phyloP scores from a whole-genome alignment of 2,329 filamentous ascomycete genomes.

The Sporothrix schenckii region DNA sequence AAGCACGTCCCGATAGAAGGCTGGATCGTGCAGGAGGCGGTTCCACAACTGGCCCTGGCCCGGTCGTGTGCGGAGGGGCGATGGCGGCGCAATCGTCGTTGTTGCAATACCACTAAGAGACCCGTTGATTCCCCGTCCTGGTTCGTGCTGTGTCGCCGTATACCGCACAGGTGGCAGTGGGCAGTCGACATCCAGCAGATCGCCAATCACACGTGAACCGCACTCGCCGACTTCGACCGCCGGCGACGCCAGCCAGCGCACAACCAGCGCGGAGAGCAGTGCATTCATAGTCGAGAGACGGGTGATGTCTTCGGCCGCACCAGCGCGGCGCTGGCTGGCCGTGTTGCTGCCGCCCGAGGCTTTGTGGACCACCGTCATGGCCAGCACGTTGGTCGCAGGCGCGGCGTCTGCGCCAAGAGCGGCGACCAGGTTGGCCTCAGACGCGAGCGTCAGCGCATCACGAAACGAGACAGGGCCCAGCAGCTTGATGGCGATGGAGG shows the following conservation, averaged over 20 bases:
- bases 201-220: slow-evolving; percentile 54
- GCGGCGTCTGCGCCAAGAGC: slow-evolving; percentile 59
- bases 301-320: slow-evolving; percentile 48
- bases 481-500: slow-evolving; percentile 59
- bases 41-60: slow-evolving; percentile 60
- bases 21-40: slow-evolving; percentile 52
- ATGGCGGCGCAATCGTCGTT: slow-evolving; percentile 36
- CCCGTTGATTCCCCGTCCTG: slow-evolving; percentile 30
- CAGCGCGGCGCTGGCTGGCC: neutral
- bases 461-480: slow-evolving; percentile 57
- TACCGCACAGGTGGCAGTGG: slow-evolving; percentile 42
- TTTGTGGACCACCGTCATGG: slow-evolving; percentile 60
- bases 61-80: slow-evolving; percentile 46
- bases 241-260: slow-evolving; percentile 57
- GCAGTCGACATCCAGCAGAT: slow-evolving; percentile 61
- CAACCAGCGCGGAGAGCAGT: slow-evolving; percentile 54
- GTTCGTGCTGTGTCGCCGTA: neutral
- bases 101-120: slow-evolving; percentile 35
- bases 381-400: slow-evolving; percentile 61
- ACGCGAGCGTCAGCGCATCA: slow-evolving; percentile 55
- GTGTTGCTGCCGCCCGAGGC: slow-evolving; percentile 46
- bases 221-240: slow-evolving; percentile 60
- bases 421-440: slow-evolving; percentile 54
- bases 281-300: slow-evolving; percentile 55
- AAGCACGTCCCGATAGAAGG: slow-evolving; percentile 51